phyloP scores from a whole-genome alignment of 2,329 filamentous ascomycete species.

The Cladophialophora yegresii region DNA sequence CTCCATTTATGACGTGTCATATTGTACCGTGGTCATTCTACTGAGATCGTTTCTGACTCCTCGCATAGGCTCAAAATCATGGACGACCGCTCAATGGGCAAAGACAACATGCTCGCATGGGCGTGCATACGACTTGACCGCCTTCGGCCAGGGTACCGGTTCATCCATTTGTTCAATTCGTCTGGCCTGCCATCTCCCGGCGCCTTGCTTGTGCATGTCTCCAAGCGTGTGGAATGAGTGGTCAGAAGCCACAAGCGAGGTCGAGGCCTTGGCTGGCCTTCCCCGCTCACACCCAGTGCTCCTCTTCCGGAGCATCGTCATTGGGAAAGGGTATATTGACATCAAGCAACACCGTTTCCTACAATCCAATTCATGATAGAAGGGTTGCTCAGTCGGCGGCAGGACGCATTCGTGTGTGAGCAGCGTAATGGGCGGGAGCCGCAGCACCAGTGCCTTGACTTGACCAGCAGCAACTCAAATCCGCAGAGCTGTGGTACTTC shows the following conservation, averaged over 20 bases:
- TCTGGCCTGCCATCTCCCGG: constrained; percentile 68
- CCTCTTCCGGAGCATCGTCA: not conserved
- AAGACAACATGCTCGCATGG: constrained; percentile 82
- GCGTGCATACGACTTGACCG: constrained; percentile 83
- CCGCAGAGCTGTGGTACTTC: not conserved
- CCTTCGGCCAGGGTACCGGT: constrained; percentile 71
- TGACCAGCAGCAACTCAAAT: not conserved
- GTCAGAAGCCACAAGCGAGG: constrained; percentile 4
- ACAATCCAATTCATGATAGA: not conserved
- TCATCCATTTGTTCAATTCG: constrained; percentile 73
- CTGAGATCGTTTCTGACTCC: constrained; percentile 17
- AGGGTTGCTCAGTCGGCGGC: not conserved
- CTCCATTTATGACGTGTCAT: constrained; percentile 24
- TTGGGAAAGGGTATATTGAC: not conserved
- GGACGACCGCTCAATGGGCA: constrained; percentile 73
- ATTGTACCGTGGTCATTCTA: constrained; percentile 11
- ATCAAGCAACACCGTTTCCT: not conserved
- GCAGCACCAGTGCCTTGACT: not conserved
- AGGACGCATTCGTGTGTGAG: not conserved
- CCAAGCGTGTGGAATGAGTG: constrained; percentile 51
- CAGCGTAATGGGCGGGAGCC: not conserved
- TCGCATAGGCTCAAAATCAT: constrained; percentile 72
- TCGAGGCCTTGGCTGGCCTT: constrained; percentile 4
- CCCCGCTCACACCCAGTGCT: constrained; percentile 4
- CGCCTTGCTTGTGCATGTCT: constrained; percentile 71